Base-by-base conservation (phyloP, 352 stramenopile genomes). In the Globisporangium mamillatum region DNA sequence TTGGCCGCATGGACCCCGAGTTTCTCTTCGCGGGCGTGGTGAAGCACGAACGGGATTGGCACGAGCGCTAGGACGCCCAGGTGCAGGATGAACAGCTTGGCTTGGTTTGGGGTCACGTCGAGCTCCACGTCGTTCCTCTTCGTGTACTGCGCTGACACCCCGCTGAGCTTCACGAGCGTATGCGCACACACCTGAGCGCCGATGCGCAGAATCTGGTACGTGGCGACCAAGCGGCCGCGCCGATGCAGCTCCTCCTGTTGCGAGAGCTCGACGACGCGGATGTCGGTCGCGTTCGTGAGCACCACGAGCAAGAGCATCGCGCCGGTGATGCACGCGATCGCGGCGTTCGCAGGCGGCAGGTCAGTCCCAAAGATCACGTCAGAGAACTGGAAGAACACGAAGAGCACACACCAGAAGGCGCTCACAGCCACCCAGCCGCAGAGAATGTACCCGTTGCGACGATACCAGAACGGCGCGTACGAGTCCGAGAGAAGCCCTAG, bases 401-500 rank as follows among this genome's bases (percentile, higher is more conserved):
- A 81, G 6, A 82, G 64, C 63, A 52, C 54, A 20, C 74, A 46
- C 73, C 73, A 85, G 22, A 76, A 63, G 32, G 65, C 14, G 20
- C 56, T 62, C 8, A 71, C 32, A 36, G 73, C 20, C 18, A 59
- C 54, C 77, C 77, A 89, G 34, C 86, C 90, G 18, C 84, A 29
- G 22, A 90, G 60, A 64, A 95, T 90, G 71, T 92, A 95, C 9
- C 85, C 76, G 67, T 92, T 93, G 41, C 88, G 73, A 4, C 78
- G 82, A 10, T 70, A 71, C 3, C 73, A 25, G 20, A 67, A 60
- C 2, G 74, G 71, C 1, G 76, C 71, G 53, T 70, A 72, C 20
- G 71, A 64, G 66, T 82, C 76, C 1, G 76, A 82, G 48, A 75
- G 22, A 2, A 79, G 22, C 9, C 76, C 76, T 1, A 82, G 69